Evolutionary conservation across 176 grass and related monocot species (phyloP).

Genomic region (maize (Zea mays)): DNA sequence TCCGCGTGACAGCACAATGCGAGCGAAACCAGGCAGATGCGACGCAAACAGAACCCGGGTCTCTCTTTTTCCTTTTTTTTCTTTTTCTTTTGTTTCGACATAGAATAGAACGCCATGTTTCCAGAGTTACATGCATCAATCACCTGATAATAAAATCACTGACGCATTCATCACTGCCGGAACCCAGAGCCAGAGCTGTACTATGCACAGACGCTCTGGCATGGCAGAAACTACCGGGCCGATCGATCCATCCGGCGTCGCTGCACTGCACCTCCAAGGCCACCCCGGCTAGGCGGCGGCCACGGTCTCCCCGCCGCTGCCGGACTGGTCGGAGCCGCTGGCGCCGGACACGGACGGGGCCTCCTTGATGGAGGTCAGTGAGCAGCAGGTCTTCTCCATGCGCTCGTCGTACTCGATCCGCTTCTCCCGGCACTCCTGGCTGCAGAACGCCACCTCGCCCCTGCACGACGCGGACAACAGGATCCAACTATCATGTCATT

Average conservation of each 20-base stretch:
- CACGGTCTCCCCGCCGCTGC: slow-evolving; percentile 52
- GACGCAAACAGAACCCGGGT: not conserved
- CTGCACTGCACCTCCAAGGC: slow-evolving; percentile 25
- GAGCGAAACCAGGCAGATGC: not conserved
- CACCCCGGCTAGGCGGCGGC: slow-evolving; percentile 53
- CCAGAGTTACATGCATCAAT: slow-evolving; percentile 30
- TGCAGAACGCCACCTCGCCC: slow-evolving; percentile 88
- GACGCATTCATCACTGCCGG: slow-evolving; percentile 7
- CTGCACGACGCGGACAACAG: slow-evolving; percentile 27
- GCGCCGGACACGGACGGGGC: slow-evolving; percentile 22
- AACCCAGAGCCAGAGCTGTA: slow-evolving; percentile 27
- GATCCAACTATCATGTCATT: not conserved
- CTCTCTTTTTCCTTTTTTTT: not conserved
- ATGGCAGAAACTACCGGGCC: not conserved
- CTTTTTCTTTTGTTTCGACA: not conserved
- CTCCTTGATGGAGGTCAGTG: slow-evolving; percentile 51
- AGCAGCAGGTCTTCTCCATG: slow-evolving; percentile 51
- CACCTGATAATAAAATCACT: not conserved
- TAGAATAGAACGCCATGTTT: not conserved
- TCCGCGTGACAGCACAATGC: not conserved
- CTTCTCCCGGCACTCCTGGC: slow-evolving; percentile 66
- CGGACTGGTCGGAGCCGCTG: slow-evolving; percentile 58
- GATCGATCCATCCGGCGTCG: not conserved
- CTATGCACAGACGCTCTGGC: slow-evolving; percentile 14
- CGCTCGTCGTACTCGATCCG: slow-evolving; percentile 64